A percentile compares a stretch with the other conserved stretches of the same genome.
phyloP scores from a whole-genome alignment of 345 rosid genomes.

The Arabis alpina region DNA sequence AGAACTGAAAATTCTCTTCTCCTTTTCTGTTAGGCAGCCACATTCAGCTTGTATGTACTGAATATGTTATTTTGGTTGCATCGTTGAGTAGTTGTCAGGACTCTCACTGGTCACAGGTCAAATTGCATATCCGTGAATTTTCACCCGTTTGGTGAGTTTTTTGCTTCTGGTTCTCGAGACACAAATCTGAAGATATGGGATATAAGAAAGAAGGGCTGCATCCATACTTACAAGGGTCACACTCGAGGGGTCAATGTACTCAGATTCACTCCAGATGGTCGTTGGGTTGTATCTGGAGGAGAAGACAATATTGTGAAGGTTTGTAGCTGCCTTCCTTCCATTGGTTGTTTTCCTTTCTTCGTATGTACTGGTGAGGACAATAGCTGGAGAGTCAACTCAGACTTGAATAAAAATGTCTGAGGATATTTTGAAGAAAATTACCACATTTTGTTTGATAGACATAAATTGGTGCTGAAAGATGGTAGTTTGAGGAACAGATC shows the following conservation, averaged over 20 bases:
- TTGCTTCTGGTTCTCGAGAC: slow-evolving; percentile 97
- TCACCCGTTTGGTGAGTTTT: slow-evolving; percentile 99
- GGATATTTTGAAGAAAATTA: slow-evolving; percentile 1
- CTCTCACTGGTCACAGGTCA: slow-evolving; percentile 96
- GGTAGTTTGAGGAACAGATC: slow-evolving; percentile 2
- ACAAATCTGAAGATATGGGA: slow-evolving; percentile 99
- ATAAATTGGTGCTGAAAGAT: slow-evolving; percentile 18
- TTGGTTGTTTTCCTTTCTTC: slow-evolving; percentile 11
- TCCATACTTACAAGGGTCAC: slow-evolving; percentile 99
- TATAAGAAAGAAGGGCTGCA: slow-evolving; percentile 95
- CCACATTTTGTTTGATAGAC: slow-evolving; percentile 1
- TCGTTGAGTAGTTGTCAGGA: slow-evolving; percentile 73
- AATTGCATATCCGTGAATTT: slow-evolving; percentile 92
- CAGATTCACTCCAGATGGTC: slow-evolving; percentile 99
- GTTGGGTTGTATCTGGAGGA: slow-evolving; percentile 99
- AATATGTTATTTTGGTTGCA: slow-evolving; percentile 21
- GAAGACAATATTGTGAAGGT: slow-evolving; percentile 98
- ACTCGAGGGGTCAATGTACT: slow-evolving; percentile 97
- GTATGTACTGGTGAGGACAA: slow-evolving; percentile 17
- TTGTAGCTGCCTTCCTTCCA: slow-evolving; percentile 30
- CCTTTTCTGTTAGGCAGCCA: neutral
- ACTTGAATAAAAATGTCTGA: neutral
- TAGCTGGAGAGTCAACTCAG: neutral
- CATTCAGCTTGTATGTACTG: neutral
- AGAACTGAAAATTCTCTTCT: neutral